Base-by-base conservation (phyloP, 129 eudicot genomes). In the Chrysanthemum makinoi region DNA sequence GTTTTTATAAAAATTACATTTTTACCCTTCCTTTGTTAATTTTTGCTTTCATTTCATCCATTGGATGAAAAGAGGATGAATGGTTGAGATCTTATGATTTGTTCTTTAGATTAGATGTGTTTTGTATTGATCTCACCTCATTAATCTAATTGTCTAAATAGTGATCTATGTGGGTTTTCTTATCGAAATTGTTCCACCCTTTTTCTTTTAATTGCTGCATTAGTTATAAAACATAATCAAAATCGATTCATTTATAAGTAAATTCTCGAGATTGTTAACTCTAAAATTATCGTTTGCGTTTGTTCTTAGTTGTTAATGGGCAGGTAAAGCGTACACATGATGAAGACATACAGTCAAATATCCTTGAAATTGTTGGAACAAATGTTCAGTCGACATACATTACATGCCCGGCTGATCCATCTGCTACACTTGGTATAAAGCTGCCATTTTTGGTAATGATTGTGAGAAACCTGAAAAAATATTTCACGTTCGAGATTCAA, bases 391-490 rank as follows among this genome's bases (percentile, higher is more conserved):
- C 97, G 22, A 75, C 96, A 22, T 95, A 76, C 53, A 90, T 95
- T 26, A 95, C 99, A 47, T 95, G 99, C 66, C 99, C 99, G 2
- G 84, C 96, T 54, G 97, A 90, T 81, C 99, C 96, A 68, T 66
- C 86, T 75, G 97, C 99, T 72, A 95, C 99, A 56, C 97, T 95
- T 76, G 97, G 99, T 55, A 95, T 95, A 63, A 95, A 95, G 85
- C 87, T 95, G 28, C 99, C 97, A 6, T 95, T 87, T 83, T 80
- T 95, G 72, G 99, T 95, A 46, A 83, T 95, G 83, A 88, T 95
- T 47, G 96, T 90, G 71, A 95, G 90, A 75, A 90, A 95, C 62
- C 60, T 86, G 73, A 95, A 86, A 83, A 90, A 95, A 73, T 95
- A 87, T 84, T 95, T 95, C 84, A 82, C 96, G 1, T 95, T 95